phyloP scores from a whole-genome alignment of 495 filamentous ascomycete genomes.

The Xylaria palmicola region DNA sequence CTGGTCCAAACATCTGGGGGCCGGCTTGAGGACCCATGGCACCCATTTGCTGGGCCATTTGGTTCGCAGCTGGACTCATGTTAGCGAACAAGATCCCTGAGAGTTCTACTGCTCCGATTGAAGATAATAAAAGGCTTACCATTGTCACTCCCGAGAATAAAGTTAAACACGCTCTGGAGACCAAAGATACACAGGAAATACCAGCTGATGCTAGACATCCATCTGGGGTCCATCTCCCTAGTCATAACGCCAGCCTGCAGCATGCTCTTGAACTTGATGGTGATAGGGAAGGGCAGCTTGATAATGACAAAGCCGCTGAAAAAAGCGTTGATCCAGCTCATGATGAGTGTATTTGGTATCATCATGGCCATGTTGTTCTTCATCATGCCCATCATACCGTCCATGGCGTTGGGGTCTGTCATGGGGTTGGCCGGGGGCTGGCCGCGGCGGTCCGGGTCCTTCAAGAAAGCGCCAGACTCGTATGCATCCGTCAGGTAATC shows the following conservation, averaged over 20 bases:
- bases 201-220: conserved; percentile 98
- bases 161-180: conserved; percentile 95
- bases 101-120: neutral
- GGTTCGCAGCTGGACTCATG: conserved; percentile 71
- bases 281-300: conserved; percentile 97
- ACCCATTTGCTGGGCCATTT: conserved; percentile 92
- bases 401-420: conserved; percentile 96
- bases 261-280: conserved; percentile 99
- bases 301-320: conserved; percentile 98
- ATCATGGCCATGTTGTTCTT: conserved; percentile 99
- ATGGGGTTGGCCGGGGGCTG: conserved; percentile 92
- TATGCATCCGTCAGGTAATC: conserved; percentile 76
- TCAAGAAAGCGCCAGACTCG: conserved; percentile 82
- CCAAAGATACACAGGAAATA: conserved; percentile 98
- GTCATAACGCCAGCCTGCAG: conserved; percentile 94
- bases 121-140: conserved; percentile 51
- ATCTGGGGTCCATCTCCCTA: conserved; percentile 91
- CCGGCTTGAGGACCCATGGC: conserved; percentile 68
- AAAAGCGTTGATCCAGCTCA: conserved; percentile 99
- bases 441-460: conserved; percentile 80
- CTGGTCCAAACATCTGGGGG: conserved; percentile 79
- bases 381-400: conserved; percentile 99
- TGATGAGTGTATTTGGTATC: conserved; percentile 96
- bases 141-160: conserved; percentile 93
- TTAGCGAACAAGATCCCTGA: conserved; percentile 8